Base-by-base conservation (phyloP, 202 grass and related monocot species). In the Panicum virgatum region DNA sequence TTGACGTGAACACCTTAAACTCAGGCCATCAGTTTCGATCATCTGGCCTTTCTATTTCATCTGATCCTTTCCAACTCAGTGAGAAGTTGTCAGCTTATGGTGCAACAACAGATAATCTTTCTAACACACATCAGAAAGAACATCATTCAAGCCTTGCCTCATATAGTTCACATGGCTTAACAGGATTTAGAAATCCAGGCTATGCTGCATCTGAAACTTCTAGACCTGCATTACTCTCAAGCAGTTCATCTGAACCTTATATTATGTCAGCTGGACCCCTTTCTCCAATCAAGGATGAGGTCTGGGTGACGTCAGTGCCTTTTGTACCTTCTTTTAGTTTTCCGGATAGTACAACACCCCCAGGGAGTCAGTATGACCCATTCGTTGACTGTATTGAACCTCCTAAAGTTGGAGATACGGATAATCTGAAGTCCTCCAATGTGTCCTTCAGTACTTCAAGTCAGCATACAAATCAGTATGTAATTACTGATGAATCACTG, bases 301-400 rank as follows among this genome's bases (percentile, higher is more conserved):
- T 81, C 76, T 94, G 92, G 89, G 71, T 61, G 69, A 87, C 81
- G 39, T 94, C 92, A 80, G 86, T 91, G 23, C 92, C 89, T 85
- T 94, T 94, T 85, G 81, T 84, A 60, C 87, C 92, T 72, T 80
- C 83, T 63, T 77, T 88, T 73, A 45, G 7, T 89, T 70, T 88
- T 89, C 69, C 80, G 72, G 29, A 45, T 5, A 72, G 47, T 50
- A 74, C 77, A 80, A 51, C 87, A 62, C 62, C 65, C 88, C 42
- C 79, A 74, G 69, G 54, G 77, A 62, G 14, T 63, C 84, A 73
- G 45, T 89, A 87, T 85, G 89, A 89, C 29, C 84, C 78, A 20
- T 80, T 89, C 67, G 78, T 89, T 76, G 86, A 91, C 62, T 82
- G 65, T 60, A n/a, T 74, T 34, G 87, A 85, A 42, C 63, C 65